Evolutionary conservation across 352 stramenopile genomes (phyloP).

Genomic region (Aphanomyces stellatus): DNA sequence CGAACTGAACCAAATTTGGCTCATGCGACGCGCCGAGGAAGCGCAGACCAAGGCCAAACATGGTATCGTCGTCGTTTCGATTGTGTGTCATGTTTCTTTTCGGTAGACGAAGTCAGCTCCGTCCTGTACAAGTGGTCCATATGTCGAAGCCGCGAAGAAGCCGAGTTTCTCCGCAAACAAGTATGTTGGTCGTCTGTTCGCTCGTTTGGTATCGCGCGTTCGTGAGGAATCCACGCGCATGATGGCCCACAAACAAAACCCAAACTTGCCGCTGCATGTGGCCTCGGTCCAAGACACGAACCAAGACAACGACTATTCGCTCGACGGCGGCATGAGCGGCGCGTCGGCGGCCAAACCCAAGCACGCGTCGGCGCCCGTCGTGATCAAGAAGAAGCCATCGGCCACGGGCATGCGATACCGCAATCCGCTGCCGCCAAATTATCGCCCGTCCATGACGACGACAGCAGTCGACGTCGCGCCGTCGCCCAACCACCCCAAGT

Average conservation of each 20-base stretch:
- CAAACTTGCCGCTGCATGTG: slow-evolving; percentile 5
- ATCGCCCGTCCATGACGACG: slow-evolving; percentile 17
- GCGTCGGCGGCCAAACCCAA: slow-evolving; percentile 29
- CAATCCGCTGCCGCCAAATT: slow-evolving; percentile 59
- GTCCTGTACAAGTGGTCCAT: slow-evolving; percentile 50
- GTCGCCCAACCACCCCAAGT: not conserved
- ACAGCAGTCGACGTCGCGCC: slow-evolving; percentile 19
- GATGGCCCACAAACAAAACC: slow-evolving; percentile 13
- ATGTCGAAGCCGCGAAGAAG: slow-evolving; percentile 56
- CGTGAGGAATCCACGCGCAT: slow-evolving; percentile 11
- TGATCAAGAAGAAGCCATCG: slow-evolving; percentile 20
- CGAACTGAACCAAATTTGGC: slow-evolving; percentile 66
- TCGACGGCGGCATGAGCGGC: slow-evolving; percentile 13
- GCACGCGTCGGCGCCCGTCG: slow-evolving; percentile 20
- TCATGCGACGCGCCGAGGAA: slow-evolving; percentile 41
- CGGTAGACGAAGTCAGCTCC: slow-evolving; percentile 33
- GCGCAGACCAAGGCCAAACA: slow-evolving; percentile 32
- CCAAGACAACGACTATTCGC: slow-evolving; percentile 10
- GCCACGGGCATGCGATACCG: slow-evolving; percentile 62
- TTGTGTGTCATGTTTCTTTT: not conserved
- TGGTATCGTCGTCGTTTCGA: not conserved
- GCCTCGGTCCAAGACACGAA: not conserved
- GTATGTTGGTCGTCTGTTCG: not conserved
- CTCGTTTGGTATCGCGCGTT: not conserved
- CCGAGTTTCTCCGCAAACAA: slow-evolving; percentile 50